Evolutionary conservation across 108 stramenopile species (phyloP).

Genomic region (Craspedostauros australis): DNA sequence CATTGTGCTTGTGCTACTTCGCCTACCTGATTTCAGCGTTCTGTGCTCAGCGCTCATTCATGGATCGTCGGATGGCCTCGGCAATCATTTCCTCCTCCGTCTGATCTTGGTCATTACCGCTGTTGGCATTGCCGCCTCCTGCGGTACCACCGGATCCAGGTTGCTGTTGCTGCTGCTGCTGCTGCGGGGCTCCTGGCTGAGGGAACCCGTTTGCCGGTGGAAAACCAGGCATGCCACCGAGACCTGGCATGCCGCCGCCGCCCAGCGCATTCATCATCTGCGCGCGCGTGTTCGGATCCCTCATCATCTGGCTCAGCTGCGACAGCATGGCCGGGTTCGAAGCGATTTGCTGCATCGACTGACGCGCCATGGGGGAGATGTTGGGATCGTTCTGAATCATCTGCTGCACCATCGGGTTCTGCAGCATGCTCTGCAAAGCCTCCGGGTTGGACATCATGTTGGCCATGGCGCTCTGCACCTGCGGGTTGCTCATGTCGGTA

Average conservation of each 20-base stretch:
- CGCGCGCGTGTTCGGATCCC: constrained; percentile 36
- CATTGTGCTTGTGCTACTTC: constrained; percentile 1
- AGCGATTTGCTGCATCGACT: constrained; percentile 37
- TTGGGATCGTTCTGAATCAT: constrained; percentile 77
- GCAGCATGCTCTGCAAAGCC: constrained; percentile 49
- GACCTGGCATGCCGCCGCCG: background rate
- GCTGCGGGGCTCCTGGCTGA: background rate
- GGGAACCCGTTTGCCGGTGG: background rate
- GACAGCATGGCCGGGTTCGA: constrained; percentile 67
- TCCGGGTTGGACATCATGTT: constrained; percentile 59
- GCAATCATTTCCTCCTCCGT: constrained; percentile 92
- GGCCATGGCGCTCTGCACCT: constrained; percentile 33
- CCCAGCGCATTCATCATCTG: constrained; percentile 36
- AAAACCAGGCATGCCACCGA: background rate
- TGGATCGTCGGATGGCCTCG: constrained; percentile 82
- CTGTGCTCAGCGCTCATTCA: constrained; percentile 38
- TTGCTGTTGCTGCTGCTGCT: constrained; percentile 8
- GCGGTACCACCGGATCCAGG: background rate
- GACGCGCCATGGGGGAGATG: constrained; percentile 57
- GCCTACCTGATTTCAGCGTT: background rate
- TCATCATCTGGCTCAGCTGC: constrained; percentile 57
- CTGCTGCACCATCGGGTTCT: constrained; percentile 79
- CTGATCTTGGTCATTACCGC: constrained; percentile 40
- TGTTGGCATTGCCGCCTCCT: background rate
- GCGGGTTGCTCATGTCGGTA: constrained; percentile 19